Evolutionary conservation across 1,139 yeast species (phyloP).

Genomic region (Suhomyces maxii): DNA sequence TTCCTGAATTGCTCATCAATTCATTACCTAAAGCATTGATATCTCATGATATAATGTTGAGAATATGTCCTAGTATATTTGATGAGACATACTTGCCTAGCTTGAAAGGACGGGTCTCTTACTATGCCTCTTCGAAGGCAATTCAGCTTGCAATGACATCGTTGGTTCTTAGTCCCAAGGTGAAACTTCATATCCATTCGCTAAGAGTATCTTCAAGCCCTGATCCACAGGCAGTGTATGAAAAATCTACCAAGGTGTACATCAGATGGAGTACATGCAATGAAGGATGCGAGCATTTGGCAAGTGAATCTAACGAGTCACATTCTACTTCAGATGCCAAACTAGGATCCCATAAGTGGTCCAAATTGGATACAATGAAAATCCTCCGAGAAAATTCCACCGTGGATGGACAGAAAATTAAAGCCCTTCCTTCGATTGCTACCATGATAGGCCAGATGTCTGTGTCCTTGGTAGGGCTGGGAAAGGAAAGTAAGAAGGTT

Average conservation of each 20-base stretch:
- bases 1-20: conserved; percentile 56
- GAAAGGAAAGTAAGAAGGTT: conserved; percentile 31
- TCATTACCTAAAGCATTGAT: conserved; percentile 52
- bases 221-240: conserved; percentile 36
- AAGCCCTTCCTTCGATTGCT: conserved; percentile 22
- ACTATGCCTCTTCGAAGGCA: conserved; percentile 54
- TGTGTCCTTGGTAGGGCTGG: conserved; percentile 33
- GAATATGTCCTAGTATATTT: conserved; percentile 62
- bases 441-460: conserved; percentile 28
- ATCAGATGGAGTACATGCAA: conserved; percentile 65
- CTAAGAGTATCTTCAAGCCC: conserved; percentile 26
- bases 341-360: conserved; percentile 42
- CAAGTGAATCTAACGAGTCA: conserved; percentile 14
- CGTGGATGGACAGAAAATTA: conserved; percentile 6
- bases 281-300: conserved; percentile 50
- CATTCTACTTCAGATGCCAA: conserved; percentile 41
- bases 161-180: conserved; percentile 51
- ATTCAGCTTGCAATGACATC: conserved; percentile 55
- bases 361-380: conserved; percentile 32
- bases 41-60: conserved; percentile 53
- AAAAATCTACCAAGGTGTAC: conserved; percentile 51
- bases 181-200: conserved; percentile 51
- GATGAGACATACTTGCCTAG: conserved; percentile 53
- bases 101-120: conserved; percentile 60
- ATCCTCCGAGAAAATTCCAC: conserved; percentile 14